Evolutionary conservation across 2,329 filamentous ascomycete genomes (phyloP).

Genomic region (Camillea tinctor): DNA sequence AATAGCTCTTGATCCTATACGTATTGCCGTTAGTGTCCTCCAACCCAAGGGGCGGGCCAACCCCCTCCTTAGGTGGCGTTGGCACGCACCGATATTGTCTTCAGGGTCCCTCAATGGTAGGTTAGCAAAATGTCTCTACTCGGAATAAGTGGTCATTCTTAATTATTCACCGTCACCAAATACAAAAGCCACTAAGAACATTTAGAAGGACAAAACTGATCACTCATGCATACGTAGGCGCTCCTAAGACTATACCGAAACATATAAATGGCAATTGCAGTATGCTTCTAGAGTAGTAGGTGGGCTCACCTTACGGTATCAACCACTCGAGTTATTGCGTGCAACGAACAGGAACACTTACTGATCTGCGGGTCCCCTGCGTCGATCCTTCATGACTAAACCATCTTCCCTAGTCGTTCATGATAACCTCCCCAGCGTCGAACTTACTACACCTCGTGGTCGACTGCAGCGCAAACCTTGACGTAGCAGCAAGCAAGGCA

Average conservation of each 20-base stretch:
- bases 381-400: background rate
- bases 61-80: background rate
- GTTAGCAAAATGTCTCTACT: background rate
- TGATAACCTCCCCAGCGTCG: background rate
- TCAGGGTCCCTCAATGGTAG: background rate
- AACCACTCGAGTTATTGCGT: background rate
- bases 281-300: too few relatives aligned
- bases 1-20: too few relatives aligned
- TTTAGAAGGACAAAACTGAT: background rate
- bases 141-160: background rate
- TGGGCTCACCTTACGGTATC: too few relatives aligned
- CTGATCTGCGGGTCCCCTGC: background rate
- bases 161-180: background rate
- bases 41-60: too few relatives aligned
- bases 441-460: background rate
- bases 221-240: background rate
- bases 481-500: background rate
- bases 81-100: background rate
- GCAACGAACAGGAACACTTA: background rate
- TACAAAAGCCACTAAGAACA: background rate
- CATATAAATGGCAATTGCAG: too few relatives aligned
- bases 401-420: background rate
- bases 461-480: background rate
- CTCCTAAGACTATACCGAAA: background rate
- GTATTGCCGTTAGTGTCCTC: too few relatives aligned